phyloP scores from a whole-genome alignment of 805 yeast genomes.

The Wickerhamomyces rabaulensis region DNA sequence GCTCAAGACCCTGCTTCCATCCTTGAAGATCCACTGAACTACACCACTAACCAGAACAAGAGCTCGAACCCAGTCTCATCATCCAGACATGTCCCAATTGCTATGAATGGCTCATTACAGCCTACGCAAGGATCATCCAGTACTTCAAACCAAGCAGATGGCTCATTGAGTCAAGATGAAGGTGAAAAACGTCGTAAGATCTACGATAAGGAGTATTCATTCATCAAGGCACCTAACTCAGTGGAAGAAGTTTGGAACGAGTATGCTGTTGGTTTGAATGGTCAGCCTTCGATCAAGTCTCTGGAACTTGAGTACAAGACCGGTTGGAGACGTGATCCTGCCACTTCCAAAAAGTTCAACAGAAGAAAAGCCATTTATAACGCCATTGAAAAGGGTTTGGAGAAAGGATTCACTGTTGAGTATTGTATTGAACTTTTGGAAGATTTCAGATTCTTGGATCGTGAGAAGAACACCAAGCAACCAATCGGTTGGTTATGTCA shows the following conservation, averaged over 20 bases:
- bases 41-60: conserved; percentile 1
- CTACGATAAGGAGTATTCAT: conserved; percentile 30
- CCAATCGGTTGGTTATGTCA: conserved; percentile 42
- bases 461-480: conserved; percentile 36
- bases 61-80: conserved; percentile 7
- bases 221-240: conserved; percentile 38
- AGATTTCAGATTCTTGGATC: conserved; percentile 35
- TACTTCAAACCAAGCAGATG: not conserved
- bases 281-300: conserved; percentile 46
- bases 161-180: not conserved
- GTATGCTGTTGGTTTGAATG: conserved; percentile 45
- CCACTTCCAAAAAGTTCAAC: conserved; percentile 47
- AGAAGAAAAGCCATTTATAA: conserved; percentile 49
- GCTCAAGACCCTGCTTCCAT: conserved; percentile 15
- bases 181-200: conserved; percentile 20
- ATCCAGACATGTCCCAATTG: conserved; percentile 10
- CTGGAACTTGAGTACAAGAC: conserved; percentile 45
- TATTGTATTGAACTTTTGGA: conserved; percentile 43
- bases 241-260: conserved; percentile 54
- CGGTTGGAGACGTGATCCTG: conserved; percentile 51
- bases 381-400: conserved; percentile 47
- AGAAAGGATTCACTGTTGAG: conserved; percentile 38
- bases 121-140: not conserved
- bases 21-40: conserved; percentile 15
- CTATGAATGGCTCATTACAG: conserved; percentile 1